phyloP scores from a whole-genome alignment of 2,329 filamentous ascomycete genomes.

The Pyricularia sp. region DNA sequence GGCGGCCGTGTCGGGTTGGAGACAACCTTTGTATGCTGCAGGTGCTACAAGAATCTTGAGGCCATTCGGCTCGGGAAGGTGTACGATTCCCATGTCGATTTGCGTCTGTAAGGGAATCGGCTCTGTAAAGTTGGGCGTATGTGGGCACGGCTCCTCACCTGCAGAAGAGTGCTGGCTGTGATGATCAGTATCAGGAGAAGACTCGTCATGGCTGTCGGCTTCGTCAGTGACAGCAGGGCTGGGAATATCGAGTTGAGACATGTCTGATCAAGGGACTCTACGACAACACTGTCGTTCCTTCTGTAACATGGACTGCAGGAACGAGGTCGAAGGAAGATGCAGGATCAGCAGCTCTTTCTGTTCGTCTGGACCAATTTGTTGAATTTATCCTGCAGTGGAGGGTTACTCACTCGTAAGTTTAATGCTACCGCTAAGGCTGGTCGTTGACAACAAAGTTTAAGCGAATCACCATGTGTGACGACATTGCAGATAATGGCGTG shows the following conservation, averaged over 20 bases:
- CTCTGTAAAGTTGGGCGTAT: background rate
- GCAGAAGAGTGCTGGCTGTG: background rate
- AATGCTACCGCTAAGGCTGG: background rate
- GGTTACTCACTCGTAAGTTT: background rate
- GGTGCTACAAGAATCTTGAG: conserved; percentile 31
- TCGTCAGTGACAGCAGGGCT: background rate
- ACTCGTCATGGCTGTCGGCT: background rate
- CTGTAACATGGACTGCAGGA: background rate
- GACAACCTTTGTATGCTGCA: conserved; percentile 40
- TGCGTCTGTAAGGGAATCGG: background rate
- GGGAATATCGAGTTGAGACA: background rate
- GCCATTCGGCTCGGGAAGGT: background rate
- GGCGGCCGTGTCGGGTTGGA: conserved; percentile 33
- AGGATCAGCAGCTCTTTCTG: background rate
- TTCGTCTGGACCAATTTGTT: background rate
- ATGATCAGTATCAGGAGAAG: background rate
- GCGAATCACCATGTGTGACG: background rate
- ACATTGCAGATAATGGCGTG: background rate
- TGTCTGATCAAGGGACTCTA: background rate
- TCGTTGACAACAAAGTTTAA: background rate
- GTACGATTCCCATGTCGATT: background rate
- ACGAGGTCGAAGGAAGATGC: background rate
- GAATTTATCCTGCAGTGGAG: background rate
- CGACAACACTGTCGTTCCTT: background rate
- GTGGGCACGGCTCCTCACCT: background rate